Conservation (phyloP, 352 stramenopile genomes). For the Blastocystis sp. region DNA sequence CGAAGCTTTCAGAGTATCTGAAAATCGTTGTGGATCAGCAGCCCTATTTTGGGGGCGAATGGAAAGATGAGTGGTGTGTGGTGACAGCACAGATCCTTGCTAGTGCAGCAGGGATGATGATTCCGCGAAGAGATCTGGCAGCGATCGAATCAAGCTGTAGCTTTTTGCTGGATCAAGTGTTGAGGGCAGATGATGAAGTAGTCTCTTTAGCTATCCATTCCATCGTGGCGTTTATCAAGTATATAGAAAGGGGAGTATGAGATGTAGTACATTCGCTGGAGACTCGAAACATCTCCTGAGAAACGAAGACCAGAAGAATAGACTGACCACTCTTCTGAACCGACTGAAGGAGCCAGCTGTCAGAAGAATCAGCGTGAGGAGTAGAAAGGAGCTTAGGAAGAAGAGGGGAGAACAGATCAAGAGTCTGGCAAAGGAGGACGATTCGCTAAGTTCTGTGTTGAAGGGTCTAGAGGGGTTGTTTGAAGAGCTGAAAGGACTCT, state of each 20-base stretch:
- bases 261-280: background rate
- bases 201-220: background rate
- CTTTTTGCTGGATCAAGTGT: background rate
- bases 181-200: background rate
- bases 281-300: background rate
- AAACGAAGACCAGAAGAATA: background rate
- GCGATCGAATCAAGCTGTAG: background rate
- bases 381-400: background rate
- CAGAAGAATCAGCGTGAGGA: background rate
- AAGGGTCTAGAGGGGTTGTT: background rate
- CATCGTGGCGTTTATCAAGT: constrained; percentile 26
- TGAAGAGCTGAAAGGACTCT: background rate
- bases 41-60: background rate
- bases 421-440: background rate
- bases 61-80: background rate
- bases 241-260: background rate
- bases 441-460: background rate
- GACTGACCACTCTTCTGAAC: background rate
- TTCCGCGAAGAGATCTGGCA: background rate
- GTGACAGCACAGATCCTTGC: background rate
- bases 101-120: background rate
- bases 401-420: background rate
- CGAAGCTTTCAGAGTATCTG: background rate
- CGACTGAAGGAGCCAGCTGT: background rate
- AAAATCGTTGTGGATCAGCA: background rate